A percentile compares a stretch with the other conserved stretches of the same genome.
phyloP scores from a whole-genome alignment of 345 rosid species.

The Euphorbia tirucalli region DNA sequence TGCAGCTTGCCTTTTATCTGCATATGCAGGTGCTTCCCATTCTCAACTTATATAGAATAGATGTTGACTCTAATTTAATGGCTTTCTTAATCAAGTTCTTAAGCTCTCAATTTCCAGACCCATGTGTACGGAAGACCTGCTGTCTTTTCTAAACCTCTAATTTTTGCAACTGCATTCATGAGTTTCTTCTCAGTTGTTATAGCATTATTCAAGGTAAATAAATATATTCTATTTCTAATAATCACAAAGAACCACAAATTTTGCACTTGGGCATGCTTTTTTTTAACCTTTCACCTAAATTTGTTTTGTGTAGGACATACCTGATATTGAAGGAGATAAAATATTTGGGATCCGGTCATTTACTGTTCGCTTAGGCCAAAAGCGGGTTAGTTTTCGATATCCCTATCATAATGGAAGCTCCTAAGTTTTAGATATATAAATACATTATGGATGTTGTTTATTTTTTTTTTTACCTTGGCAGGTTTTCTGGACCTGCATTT shows the following conservation, averaged over 20 bases:
- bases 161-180: constrained; percentile 93
- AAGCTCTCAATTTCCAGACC: constrained; percentile 44
- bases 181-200: constrained; percentile 95
- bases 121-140: constrained; percentile 72
- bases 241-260: neutral
- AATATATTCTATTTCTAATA: neutral
- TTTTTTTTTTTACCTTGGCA: constrained; percentile 34
- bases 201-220: constrained; percentile 84
- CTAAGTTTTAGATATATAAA: neutral
- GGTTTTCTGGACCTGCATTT: constrained; percentile 92
- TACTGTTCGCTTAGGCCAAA: constrained; percentile 78
- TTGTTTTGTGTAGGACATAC: constrained; percentile 64
- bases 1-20: constrained; percentile 85
- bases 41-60: neutral
- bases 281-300: constrained; percentile 5
- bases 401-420: neutral
- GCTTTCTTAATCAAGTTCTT: neutral
- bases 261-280: neutral
- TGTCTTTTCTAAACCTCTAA: constrained; percentile 64
- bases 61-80: neutral
- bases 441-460: constrained; percentile 3
- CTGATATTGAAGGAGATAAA: constrained; percentile 95
- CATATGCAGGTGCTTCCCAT: constrained; percentile 66
- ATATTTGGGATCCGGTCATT: constrained; percentile 78
- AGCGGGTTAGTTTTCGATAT: constrained; percentile 43